Evolutionary conservation across 805 yeast genomes (phyloP), one percentile per base, ranked within the genome.

Genomic region (Pichia rugopelliculosa): DNA sequence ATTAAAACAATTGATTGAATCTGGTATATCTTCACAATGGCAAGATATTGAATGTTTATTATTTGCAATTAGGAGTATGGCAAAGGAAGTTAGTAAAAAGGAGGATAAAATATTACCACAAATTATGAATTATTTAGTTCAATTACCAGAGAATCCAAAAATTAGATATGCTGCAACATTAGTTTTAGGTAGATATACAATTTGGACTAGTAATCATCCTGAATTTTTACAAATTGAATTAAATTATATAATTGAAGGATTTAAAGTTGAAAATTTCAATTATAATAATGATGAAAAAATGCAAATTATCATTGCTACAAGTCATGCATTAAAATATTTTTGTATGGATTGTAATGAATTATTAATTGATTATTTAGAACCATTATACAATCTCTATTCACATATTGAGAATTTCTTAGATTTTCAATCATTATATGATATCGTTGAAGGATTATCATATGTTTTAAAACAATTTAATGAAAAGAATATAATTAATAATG

Each of bases 131-230:
- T 65, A 73, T 51, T 69, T 87, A 33, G 74, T 80, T 27, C 80
- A 75, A 58, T 69, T 87, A 46, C 96, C 97, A 0, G 91, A 87
- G 55, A 89, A 87, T 59, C 81, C 84, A 20, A 87, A 87, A 60
- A 79, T 93, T 44, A 75, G 96, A 62, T 93, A 91, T 60, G 95
- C 98, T 7, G 89, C 96, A 1, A 88, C 96, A 0, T 73, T 93
- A 59, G 96, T 93, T 1, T 69, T 93, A 37, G 98, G 99, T n/a
- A 75, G 99, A 57, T 93, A 93, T 64, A 87, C 98, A 2, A 88
- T 85, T 67, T 93, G 99, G 97, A 87, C 98, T 0, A 71, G 89
- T 4, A 75, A 79, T 55, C 95, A 93, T 65, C 89, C 95, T 5
- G 83, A 85, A 52, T 84, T 73, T 56, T 71, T 95, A 50, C 93